Conservation (phyloP, 2,329 filamentous ascomycete genomes). For the Diaporthe eres region DNA sequence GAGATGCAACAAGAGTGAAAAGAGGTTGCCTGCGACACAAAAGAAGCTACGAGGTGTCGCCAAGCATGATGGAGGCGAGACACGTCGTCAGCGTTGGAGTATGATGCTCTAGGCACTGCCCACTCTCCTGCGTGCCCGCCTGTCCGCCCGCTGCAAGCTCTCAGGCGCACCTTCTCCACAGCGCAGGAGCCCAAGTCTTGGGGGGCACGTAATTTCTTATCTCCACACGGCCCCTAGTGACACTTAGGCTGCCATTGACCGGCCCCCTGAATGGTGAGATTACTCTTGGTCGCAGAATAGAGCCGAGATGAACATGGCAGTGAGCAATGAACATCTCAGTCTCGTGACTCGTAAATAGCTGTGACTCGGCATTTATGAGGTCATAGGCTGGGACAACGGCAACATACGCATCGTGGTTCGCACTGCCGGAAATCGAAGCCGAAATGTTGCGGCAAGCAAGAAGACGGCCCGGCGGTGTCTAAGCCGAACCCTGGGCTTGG, state of each 20-base stretch:
- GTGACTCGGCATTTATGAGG: neutral
- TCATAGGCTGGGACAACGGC: neutral
- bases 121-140: neutral
- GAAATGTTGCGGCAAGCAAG: neutral
- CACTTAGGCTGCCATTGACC: slow-evolving; percentile 1
- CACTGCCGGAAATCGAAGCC: neutral
- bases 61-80: neutral
- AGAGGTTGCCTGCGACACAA: neutral
- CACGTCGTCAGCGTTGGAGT: slow-evolving; percentile 2
- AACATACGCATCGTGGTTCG: neutral
- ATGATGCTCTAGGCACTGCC: neutral
- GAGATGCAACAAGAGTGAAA: neutral
- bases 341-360: slow-evolving; percentile 12
- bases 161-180: neutral
- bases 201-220: neutral
- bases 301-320: slow-evolving; percentile 33
- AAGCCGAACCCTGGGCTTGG: neutral
- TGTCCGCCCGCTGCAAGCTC: slow-evolving; percentile 6
- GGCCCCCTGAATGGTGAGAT: slow-evolving; percentile 34
- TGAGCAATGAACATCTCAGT: slow-evolving; percentile 24
- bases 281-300: slow-evolving; percentile 12
- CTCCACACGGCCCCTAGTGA: slow-evolving; percentile 12
- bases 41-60: slow-evolving; percentile 1
- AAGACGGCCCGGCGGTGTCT: neutral
- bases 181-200: neutral